A percentile compares a stretch with the other conserved stretches of the same genome.
phyloP scores from a whole-genome alignment of 1,284 basidiomycete species.

The Fomitopsis schrenkii region DNA sequence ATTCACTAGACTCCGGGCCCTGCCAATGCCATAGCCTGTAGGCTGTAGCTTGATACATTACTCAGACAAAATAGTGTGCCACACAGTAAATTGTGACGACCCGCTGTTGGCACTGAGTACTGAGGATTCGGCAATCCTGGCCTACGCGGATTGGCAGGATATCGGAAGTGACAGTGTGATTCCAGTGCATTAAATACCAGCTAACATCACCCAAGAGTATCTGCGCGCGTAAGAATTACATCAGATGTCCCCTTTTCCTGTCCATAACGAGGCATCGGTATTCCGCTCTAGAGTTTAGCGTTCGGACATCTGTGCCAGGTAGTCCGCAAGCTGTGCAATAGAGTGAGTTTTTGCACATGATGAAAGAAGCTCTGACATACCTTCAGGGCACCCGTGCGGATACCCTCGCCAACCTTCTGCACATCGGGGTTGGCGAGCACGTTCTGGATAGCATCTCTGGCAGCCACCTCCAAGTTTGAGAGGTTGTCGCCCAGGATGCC shows the following conservation, averaged over 20 bases:
- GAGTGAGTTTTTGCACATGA: constrained; percentile 2
- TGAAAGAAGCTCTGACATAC: constrained; percentile 38
- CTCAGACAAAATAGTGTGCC: no score
- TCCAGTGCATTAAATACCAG: background rate
- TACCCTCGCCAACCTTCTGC: constrained; percentile 82
- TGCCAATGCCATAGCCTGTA: no score
- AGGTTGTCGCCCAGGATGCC: constrained; percentile 65
- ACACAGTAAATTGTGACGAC: no score
- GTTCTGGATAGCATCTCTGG: constrained; percentile 75
- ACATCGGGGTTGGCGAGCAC: constrained; percentile 90
- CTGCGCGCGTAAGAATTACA: background rate
- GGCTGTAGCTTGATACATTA: no score
- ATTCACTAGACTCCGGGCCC: no score
- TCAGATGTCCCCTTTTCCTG: background rate
- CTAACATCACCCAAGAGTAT: background rate
- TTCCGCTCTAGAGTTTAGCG: constrained; percentile 25
- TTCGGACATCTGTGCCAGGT: constrained; percentile 73
- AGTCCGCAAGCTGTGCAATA: constrained; percentile 62
- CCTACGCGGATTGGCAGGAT: no score
- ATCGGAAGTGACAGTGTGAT: no score
- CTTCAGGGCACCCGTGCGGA: constrained; percentile 83
- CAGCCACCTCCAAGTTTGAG: constrained; percentile 71
- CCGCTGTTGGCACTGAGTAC: no score
- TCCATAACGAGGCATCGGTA: background rate
- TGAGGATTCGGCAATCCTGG: no score